Conservation (phyloP, 345 rosid species). For the Pugionium cornutum region DNA sequence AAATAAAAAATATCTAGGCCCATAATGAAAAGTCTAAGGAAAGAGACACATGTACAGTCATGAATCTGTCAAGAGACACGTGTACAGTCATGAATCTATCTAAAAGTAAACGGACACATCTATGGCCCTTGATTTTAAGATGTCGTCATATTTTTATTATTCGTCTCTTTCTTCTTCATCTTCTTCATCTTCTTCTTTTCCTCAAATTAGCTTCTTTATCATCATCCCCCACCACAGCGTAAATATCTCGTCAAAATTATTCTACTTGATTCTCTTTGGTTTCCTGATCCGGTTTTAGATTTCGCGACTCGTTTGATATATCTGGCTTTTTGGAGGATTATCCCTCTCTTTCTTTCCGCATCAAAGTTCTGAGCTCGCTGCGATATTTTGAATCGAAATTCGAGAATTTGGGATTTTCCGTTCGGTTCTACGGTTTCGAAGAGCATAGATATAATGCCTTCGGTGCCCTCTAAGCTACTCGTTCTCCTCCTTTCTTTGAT, state of each 20-base stretch:
- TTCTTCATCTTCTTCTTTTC: not conserved
- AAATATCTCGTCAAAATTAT: slow-evolving; percentile 15
- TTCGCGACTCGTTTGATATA: not conserved
- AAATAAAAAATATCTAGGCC: slow-evolving; percentile 17
- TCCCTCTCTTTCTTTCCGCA: not conserved
- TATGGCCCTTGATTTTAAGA: slow-evolving; percentile 9
- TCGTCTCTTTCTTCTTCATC: too few species aligned
- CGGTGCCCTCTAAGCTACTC: not conserved
- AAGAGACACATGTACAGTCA: too few species aligned
- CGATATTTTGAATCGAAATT: not conserved
- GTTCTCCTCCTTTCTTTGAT: slow-evolving; percentile 42
- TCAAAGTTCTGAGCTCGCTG: slow-evolving; percentile 20
- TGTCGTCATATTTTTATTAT: not conserved
- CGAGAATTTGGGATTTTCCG: slow-evolving; percentile 1
- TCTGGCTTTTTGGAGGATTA: not conserved
- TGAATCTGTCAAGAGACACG: slow-evolving; percentile 3
- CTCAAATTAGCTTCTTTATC: slow-evolving; percentile 27
- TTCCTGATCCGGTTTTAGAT: slow-evolving; percentile 18
- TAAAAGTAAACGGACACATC: slow-evolving; percentile 12
- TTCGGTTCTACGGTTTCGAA: slow-evolving; percentile 60
- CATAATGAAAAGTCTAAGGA: slow-evolving; percentile 21
- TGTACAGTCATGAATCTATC: slow-evolving; percentile 1
- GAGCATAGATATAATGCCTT: slow-evolving; percentile 79
- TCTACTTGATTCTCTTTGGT: not conserved
- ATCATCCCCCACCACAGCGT: slow-evolving; percentile 19